Conservation (phyloP, 257 asterid genomes). For the Solanum chiquidenum region DNA sequence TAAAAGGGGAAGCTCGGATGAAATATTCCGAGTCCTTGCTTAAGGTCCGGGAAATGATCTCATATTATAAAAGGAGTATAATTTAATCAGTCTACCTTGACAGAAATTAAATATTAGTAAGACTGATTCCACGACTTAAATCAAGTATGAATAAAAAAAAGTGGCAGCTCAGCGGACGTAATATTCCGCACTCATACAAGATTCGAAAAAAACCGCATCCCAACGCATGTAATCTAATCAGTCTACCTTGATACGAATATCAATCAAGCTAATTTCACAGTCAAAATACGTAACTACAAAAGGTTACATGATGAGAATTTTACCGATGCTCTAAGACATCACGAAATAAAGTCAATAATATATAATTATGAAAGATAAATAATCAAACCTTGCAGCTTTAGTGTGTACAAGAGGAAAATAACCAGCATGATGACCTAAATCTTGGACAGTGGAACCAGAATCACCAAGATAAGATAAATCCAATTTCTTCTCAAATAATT, state of each 20-base stretch:
- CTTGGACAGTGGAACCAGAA: constrained; percentile 22
- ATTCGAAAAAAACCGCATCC: background rate
- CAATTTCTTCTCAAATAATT: constrained; percentile 46
- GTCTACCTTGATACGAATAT: background rate
- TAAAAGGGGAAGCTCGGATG: background rate
- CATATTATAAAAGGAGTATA: background rate
- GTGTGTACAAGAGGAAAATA: constrained; percentile 45
- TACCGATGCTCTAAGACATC: rapidly evolving
- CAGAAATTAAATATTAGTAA: background rate
- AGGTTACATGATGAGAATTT: background rate
- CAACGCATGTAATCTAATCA: background rate
- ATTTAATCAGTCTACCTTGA: background rate
- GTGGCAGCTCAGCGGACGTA: background rate
- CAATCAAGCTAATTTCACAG: background rate
- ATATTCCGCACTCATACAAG: background rate
- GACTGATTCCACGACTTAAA: no score
- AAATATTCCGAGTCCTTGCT: background rate
- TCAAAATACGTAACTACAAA: background rate
- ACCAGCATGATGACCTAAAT: constrained; percentile 70
- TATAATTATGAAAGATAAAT: background rate
- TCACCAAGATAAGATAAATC: constrained; percentile 23
- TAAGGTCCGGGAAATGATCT: background rate
- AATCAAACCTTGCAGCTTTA: constrained; percentile 44
- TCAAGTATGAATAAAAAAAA: background rate
- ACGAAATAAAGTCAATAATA: background rate